phyloP scores from a whole-genome alignment of 768 basidiomycete species.

The Clavaria fumosa region DNA sequence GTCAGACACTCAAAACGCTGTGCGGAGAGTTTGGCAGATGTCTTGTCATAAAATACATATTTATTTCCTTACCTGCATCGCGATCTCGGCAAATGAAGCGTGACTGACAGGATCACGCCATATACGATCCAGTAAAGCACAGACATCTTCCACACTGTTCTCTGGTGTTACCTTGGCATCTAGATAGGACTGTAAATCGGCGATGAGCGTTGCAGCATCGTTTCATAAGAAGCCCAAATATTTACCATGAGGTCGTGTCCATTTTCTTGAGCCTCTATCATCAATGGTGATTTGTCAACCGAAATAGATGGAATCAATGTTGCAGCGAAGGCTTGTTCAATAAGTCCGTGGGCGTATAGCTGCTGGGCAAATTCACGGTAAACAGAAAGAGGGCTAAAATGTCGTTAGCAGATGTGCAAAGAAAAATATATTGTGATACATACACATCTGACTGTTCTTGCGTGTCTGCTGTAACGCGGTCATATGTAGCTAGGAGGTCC shows the following conservation, averaged over 20 bases:
- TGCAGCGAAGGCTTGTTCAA: slow-evolving; percentile 36
- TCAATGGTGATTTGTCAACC: slow-evolving; percentile 32
- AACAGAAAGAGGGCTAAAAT: slow-evolving; percentile 20
- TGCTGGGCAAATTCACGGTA: slow-evolving; percentile 40
- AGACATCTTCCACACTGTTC: slow-evolving; percentile 21
- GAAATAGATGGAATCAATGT: slow-evolving; percentile 36
- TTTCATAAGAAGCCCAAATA: slow-evolving; percentile 3
- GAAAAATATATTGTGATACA: slow-evolving; percentile 1
- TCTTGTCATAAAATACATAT: background rate
- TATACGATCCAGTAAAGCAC: slow-evolving; percentile 28
- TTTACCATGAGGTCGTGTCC: slow-evolving; percentile 44
- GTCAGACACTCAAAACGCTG: slow-evolving; percentile 47
- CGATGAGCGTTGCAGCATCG: slow-evolving; percentile 8
- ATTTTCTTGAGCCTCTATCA: slow-evolving; percentile 43
- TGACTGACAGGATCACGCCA: slow-evolving; percentile 45
- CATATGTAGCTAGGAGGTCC: slow-evolving; percentile 42
- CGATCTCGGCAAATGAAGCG: slow-evolving; percentile 36
- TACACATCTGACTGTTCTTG: too few relatives aligned
- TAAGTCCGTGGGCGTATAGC: slow-evolving; percentile 33
- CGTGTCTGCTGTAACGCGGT: too few relatives aligned
- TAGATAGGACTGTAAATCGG: slow-evolving; percentile 31
- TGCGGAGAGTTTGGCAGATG: slow-evolving; percentile 5
- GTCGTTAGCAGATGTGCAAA: background rate
- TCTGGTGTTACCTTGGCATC: slow-evolving; percentile 45
- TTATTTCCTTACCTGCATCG: slow-evolving; percentile 34